Evolutionary conservation across 345 rosid species (phyloP).

Genomic region (Eucalyptus marginata): DNA sequence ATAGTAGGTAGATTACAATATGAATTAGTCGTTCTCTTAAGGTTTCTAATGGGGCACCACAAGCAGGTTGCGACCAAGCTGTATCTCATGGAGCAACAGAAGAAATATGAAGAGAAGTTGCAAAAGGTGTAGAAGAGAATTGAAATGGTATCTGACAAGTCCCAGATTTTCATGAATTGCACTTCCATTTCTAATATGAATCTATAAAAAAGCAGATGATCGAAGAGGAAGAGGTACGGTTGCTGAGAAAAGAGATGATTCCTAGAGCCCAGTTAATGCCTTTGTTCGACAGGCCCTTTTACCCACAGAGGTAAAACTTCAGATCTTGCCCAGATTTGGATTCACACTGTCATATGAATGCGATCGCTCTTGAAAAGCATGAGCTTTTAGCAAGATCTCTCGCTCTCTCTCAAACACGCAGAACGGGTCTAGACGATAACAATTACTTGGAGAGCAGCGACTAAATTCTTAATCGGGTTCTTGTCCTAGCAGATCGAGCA

Average conservation of each 20-base stretch:
- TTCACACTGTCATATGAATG: background rate
- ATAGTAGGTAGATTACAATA: background rate
- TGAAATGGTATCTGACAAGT: background rate
- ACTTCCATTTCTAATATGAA: background rate
- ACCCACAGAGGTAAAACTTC: conserved; percentile 40
- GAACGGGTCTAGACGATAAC: background rate
- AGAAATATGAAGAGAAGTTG: conserved; percentile 49
- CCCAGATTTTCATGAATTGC: background rate
- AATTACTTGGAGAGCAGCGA: background rate
- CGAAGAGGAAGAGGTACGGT: conserved; percentile 66
- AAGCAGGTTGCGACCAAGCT: conserved; percentile 70
- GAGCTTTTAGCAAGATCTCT: background rate
- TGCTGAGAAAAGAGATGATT: conserved; percentile 76
- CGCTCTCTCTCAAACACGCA: background rate
- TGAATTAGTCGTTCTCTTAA: background rate
- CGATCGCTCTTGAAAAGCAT: background rate
- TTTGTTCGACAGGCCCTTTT: conserved; percentile 68
- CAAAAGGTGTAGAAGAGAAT: conserved; percentile 33
- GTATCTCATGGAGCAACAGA: conserved; percentile 39
- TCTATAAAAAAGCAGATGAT: conserved; percentile 31
- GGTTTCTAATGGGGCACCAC: background rate
- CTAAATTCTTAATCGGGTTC: background rate
- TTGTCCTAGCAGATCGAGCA: conserved; percentile 42
- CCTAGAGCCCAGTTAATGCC: conserved; percentile 96
- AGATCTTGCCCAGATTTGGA: background rate